Evolutionary conservation across 2,329 filamentous ascomycete species (phyloP), one percentile per base, ranked within the genome.

Genomic region (Phialocephala subalpina): DNA sequence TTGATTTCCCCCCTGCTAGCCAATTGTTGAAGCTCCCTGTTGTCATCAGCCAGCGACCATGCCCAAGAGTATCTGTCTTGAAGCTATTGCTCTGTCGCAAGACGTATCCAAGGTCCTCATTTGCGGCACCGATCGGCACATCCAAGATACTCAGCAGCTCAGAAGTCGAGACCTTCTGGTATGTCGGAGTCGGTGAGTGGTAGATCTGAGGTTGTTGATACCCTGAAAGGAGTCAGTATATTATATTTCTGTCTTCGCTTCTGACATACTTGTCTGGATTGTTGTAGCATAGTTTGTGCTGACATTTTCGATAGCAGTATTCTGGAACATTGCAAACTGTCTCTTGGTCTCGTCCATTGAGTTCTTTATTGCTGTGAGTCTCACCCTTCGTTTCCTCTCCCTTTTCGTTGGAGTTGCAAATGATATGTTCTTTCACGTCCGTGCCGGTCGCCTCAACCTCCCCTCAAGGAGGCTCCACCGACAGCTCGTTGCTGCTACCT

Each of bases 1-100:
- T n/a, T 49, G 45, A 49, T 22, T n/a, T 25, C 8, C 45, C 45
- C 22, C 45, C 45, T 49, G n/a, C 45, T 6, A 49, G n/a, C 45
- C 45, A 49, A 49, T 22, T 49, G 9, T 49, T 49, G 45, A 49
- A 49, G 45, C 45, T 22, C 8, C n/a, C 11, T 4, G n/a, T 22
- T 7, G 45, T 49, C 45, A 49, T 49, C 6, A 49, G 45, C 45
- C 45, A 49, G 2, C 45, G 45, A 14, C 45, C 45, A 25, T 49
- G 45, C 45, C 45, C 45, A 22, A 49, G 45, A 49, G n/a, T 25
- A 8, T 49, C 45, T 22, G 45, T 49, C n/a, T 49, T 49, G n/a
- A 49, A 49, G n/a, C n/a, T 49, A 11, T 49, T 49, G 45, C 45
- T 49, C 22, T 49, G 45, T 25, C 45, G 7, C 6, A 49, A 12